Evolutionary conservation across 768 basidiomycete genomes (phyloP).

Genomic region (Asterophora parasitica): DNA sequence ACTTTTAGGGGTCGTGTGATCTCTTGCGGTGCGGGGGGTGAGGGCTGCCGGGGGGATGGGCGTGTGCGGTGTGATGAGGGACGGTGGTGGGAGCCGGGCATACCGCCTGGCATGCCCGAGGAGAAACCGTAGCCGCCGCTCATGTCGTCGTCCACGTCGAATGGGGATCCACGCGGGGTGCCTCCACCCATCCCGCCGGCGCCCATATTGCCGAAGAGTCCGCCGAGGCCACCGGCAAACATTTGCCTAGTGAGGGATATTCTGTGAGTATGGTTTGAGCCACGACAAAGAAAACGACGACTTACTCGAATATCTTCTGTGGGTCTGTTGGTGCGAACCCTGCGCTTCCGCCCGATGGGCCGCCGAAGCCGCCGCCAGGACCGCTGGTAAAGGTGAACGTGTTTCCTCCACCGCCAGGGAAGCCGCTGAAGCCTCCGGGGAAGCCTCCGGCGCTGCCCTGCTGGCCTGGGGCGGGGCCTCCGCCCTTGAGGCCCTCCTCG

Average conservation of each 20-base stretch:
- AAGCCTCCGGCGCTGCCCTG: constrained; percentile 42
- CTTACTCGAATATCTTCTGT: constrained; percentile 84
- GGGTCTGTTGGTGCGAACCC: constrained; percentile 82
- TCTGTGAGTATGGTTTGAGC: background rate
- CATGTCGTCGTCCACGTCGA: constrained; percentile 49
- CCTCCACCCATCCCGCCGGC: constrained; percentile 29
- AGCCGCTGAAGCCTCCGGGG: constrained; percentile 35
- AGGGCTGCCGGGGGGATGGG: constrained; percentile 24
- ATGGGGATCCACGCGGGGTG: constrained; percentile 21
- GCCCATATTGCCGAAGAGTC: constrained; percentile 34
- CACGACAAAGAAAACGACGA: constrained; percentile 11
- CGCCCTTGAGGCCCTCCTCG: constrained; percentile 88
- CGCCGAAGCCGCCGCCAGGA: constrained; percentile 40
- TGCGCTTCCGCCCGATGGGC: constrained; percentile 21
- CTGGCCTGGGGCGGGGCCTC: constrained; percentile 49
- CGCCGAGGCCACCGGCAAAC: constrained; percentile 33
- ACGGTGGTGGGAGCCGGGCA: constrained; percentile 38
- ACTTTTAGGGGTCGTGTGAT: constrained; percentile 81
- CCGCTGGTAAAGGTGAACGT: constrained; percentile 55
- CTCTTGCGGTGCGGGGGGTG: constrained; percentile 42
- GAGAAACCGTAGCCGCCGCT: constrained; percentile 29
- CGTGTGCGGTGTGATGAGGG: constrained; percentile 14
- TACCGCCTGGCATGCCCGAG: constrained; percentile 49
- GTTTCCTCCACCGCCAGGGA: constrained; percentile 42
- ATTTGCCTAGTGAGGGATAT: constrained; percentile 44